Conservation (phyloP, 1,284 basidiomycete species). For the Agroathelia rolfsii region DNA sequence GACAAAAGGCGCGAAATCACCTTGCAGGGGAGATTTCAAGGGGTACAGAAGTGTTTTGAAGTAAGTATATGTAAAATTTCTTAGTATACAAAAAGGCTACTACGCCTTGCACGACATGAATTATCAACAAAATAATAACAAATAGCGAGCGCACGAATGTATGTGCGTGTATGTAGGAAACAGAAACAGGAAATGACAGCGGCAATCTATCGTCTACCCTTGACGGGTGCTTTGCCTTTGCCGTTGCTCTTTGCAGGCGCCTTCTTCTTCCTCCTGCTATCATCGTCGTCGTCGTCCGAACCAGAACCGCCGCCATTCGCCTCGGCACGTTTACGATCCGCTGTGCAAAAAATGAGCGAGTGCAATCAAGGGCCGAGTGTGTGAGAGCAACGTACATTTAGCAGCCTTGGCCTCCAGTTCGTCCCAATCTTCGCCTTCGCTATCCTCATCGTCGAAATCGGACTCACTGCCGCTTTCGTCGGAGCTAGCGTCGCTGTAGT, state of each 20-base stretch:
- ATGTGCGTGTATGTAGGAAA: too few species aligned
- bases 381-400: conserved; percentile 43
- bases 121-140: too few species aligned
- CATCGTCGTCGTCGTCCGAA: conserved; percentile 58
- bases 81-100: too few species aligned
- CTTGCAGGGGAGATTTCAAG: too few species aligned
- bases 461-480: conserved; percentile 59
- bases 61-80: too few species aligned
- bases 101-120: too few species aligned
- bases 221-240: conserved; percentile 28
- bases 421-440: conserved; percentile 92
- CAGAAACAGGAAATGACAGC: too few species aligned
- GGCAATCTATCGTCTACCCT: conserved; percentile 13
- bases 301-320: conserved; percentile 39
- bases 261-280: conserved; percentile 60
- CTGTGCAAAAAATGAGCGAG: conserved; percentile 25
- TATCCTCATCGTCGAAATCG: conserved; percentile 60
- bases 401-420: conserved; percentile 87
- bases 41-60: too few species aligned
- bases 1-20: too few species aligned
- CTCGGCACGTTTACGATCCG: conserved; percentile 58
- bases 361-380: conserved; percentile 1
- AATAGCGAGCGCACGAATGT: too few species aligned
- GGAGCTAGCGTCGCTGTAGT: conserved; percentile 50
- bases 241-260: conserved; percentile 31